phyloP scores from a whole-genome alignment of 2,329 filamentous ascomycete species.

The Arthrobotrys pseudoclavata region DNA sequence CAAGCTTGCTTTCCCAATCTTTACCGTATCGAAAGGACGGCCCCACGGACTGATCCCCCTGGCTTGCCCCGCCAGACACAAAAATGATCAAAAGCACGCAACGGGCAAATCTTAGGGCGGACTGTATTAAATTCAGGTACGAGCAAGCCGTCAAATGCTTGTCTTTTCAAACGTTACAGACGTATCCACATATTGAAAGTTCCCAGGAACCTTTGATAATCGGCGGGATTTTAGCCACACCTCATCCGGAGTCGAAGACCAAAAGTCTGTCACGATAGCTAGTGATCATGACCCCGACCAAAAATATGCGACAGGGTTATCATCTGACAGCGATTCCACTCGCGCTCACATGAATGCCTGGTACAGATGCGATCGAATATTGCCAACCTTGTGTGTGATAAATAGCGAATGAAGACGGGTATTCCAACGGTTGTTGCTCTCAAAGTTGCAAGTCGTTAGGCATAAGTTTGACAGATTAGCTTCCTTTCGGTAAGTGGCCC shows the following conservation, averaged over 20 bases:
- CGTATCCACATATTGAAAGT: conserved; percentile 56
- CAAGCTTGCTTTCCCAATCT: conserved; percentile 46
- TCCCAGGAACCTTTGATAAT: conserved; percentile 56
- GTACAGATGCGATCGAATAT: conserved; percentile 41
- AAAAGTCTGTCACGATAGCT: conserved; percentile 4
- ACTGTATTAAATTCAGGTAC: conserved; percentile 59
- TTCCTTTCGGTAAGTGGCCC: conserved; percentile 60
- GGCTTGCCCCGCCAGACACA: conserved; percentile 37
- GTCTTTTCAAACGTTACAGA: conserved; percentile 28
- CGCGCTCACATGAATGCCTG: conserved; percentile 16
- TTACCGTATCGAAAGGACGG: conserved; percentile 40
- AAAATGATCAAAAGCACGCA: conserved; percentile 57
- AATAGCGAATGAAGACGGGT: conserved; percentile 8
- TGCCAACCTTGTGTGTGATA: conserved; percentile 29
- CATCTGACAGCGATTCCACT: conserved; percentile 56
- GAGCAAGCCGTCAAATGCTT: conserved; percentile 54
- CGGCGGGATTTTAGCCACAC: conserved; percentile 59
- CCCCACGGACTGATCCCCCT: conserved; percentile 50
- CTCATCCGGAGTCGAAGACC: conserved; percentile 40
- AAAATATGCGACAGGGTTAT: conserved; percentile 39
- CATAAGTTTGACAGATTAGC: conserved; percentile 49
- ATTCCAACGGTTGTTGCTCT: conserved; percentile 12
- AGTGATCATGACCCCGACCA: conserved; percentile 17
- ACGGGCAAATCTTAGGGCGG: conserved; percentile 46
- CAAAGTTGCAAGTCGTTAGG: conserved; percentile 19